These are phyloP conservation scores for Physcomitrellopsis africana DNA, from an alignment of 225 moss, liverwort and hornwort genomes.

Conservation along the genomic window DNA sequence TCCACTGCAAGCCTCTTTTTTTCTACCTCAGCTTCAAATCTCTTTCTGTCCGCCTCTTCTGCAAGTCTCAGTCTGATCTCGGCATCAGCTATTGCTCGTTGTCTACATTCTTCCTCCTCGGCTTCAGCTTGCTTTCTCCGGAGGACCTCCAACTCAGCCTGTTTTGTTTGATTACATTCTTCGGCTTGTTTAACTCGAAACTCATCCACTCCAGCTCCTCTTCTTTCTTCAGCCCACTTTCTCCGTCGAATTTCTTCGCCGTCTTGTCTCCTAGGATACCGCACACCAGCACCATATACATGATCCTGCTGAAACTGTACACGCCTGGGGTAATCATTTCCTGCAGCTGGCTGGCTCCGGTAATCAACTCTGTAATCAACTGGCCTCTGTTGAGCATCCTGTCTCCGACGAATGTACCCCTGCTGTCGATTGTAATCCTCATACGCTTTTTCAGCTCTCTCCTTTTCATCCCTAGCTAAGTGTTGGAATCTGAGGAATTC, in stretches of 20 bases:
- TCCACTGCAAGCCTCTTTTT: constrained; percentile 30
- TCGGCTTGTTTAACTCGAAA: constrained; percentile 58
- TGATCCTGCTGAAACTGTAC: constrained; percentile 50
- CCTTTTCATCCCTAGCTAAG: constrained; percentile 62
- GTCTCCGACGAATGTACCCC: constrained; percentile 55
- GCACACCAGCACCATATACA: constrained; percentile 41
- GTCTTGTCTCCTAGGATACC: constrained; percentile 52
- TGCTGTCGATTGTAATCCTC: constrained; percentile 55
- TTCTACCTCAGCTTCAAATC: constrained; percentile 39
- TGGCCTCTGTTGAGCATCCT: constrained; percentile 33
- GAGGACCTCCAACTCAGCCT: constrained; percentile 44
- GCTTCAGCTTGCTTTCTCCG: constrained; percentile 59
- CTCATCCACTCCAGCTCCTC: constrained; percentile 45
- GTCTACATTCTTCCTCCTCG: constrained; percentile 39
- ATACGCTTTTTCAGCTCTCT: constrained; percentile 64
- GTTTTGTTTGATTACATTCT: constrained; percentile 54
- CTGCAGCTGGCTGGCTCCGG: constrained; percentile 46
- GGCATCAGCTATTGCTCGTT: constrained; percentile 31
- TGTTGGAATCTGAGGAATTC: constrained; percentile 65
- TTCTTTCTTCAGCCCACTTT: constrained; percentile 42
- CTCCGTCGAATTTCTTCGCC: constrained; percentile 32
- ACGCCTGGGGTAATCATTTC: constrained; percentile 36
- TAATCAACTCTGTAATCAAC: constrained; percentile 45
- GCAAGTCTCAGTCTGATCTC: constrained; percentile 36
- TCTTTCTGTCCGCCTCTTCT: constrained; percentile 35